Evolutionary conservation across 495 filamentous ascomycete genomes (phyloP), one percentile per base, ranked within the genome.

Genomic region (Aspergillus biplanus): DNA sequence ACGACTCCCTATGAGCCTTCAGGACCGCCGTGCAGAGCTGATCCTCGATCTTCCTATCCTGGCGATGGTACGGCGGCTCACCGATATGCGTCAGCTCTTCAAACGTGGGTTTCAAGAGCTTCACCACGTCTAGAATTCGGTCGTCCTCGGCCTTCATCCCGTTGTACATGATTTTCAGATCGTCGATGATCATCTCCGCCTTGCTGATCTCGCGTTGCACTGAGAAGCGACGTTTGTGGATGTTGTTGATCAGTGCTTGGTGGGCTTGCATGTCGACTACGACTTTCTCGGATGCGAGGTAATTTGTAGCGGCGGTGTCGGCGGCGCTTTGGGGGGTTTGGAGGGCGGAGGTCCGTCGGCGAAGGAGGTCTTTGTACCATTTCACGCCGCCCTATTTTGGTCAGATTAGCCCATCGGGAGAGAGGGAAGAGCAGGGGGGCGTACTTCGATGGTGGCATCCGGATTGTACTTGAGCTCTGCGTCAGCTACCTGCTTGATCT

Each of bases 281-380:
- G 46, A 16, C 6, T 48, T 48, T 48, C n/a, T 35, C 13, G 7
- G 12, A 4, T 3, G 3, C n/a, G 7, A 27, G 15, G 27, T n/a
- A n/a, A 18, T 8, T 33, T 4, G 7, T 8, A 5, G 46, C 31
- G 12, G 42, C 42, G 6, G 3, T 42, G 21, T 52, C 47, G 33
- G 47, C 32, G 16, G 33, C 0, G 33, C 46, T 12, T 48, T 48
- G 46, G 16, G 46, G 11, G 13, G 12, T 21, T 48, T 48, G 11
- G 16, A 15, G 16, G 46, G 46, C 46, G 16, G 46, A 48, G n/a
- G n/a, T 48, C 3, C 46, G 46, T 48, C 46, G 11, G 3, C 46
- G 46, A 16, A 48, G 46, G 16, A 48, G n/a, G 46, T 48, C 46
- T 16, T 48, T 48, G 46, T 48, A 48, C 46, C 46, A 48, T 48